Evolutionary conservation across 2,329 filamentous ascomycete genomes (phyloP), one percentile per base, ranked within the genome.

Genomic region (Fusarium tanahbumbuense): DNA sequence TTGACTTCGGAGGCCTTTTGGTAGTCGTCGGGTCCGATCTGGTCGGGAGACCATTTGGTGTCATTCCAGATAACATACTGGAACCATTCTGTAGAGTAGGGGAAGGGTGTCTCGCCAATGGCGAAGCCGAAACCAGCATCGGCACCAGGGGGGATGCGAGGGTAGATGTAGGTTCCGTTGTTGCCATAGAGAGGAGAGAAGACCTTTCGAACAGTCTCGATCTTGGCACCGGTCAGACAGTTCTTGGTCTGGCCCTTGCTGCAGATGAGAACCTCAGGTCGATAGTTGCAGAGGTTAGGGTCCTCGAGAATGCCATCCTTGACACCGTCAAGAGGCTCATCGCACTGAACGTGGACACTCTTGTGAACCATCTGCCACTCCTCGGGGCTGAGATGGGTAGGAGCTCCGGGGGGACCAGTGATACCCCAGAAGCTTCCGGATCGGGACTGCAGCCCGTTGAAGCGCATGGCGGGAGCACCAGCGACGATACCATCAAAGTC

Each of bases 401-500:
- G 42, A 1, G 55, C 48, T 16, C 52, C 60, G 9, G 64, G 58
- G 5, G 55, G 42, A 0, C 68, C 68, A 1, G 60, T 61, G 11
- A 71, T 56, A 4, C 47, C 64, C 64, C 64, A 71, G 22, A 71
- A 66, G 18, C 45, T 64, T 13, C 28, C 64, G 10, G 53, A 66
- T 0, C 56, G 50, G 8, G 56, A 61, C 42, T 50, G 59, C 9
- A 62, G 65, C 6, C 32, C 62, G 2, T 81, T 75, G 2, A 85
- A 71, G 58, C 84, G 82, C 44, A 83, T 81, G 1, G 84, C 84
- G 8, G 85, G 84, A 3, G 83, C 84, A n/a, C 83, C 84, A 18
- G 80, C 78, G 2, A 83, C 77, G 4, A 81, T 79, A 22, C 84
- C 83, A 60, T 89, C 86, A 53, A 88, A 89, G 57, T 89, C 86